Evolutionary conservation across 1,284 basidiomycete species (phyloP), one percentile per base, ranked within the genome.

Genomic region (Fomitopsis pinicola): DNA sequence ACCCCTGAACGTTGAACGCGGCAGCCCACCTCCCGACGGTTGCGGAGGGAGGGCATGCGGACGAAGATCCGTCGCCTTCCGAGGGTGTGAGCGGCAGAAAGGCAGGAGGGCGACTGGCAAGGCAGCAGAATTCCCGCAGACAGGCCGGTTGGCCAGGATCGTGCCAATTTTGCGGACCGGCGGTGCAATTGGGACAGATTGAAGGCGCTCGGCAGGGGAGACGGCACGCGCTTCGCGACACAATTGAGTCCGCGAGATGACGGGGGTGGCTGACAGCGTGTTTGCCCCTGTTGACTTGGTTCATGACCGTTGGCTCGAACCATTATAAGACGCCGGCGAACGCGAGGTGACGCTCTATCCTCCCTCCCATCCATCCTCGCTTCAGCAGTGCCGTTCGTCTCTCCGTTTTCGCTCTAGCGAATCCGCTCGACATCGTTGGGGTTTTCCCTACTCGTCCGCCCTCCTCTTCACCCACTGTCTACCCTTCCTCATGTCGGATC

Each of bases 401-500:
- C 59, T 61, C 65, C 68, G 63, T 62, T 61, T 53, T 62, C 56
- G 59, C 59, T 26, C 59, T 57, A 56, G 65, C 66, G 68, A 66
- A 61, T 40, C 46, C 59, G 64, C 58, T 62, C 61, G 68, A 68
- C 61, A 52, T 54, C 66, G 63, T 62, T 67, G 67, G 68, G 68
- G 67, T 66, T 67, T 67, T 62, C 66, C 66, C 65, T 64, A 66
- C 61, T 50, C 46, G 35, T 50, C 55, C 55, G 12, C 48, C 61
- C 58, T 64, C 60, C 57, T 56, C 57, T 40, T 45, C 48, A 55
- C 57, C 53, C 53, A 53, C 30, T 60, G 45, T 61, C 55, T 48
- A 26, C 56, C 40, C 62, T 59, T 55, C 56, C 55, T 61, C 67
- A 74, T 74, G 73, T 74, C 73, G 58, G 64, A 66, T 59, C 59